Base-by-base conservation (phyloP, 495 filamentous ascomycete genomes). In the Neurospora sublineolata region DNA sequence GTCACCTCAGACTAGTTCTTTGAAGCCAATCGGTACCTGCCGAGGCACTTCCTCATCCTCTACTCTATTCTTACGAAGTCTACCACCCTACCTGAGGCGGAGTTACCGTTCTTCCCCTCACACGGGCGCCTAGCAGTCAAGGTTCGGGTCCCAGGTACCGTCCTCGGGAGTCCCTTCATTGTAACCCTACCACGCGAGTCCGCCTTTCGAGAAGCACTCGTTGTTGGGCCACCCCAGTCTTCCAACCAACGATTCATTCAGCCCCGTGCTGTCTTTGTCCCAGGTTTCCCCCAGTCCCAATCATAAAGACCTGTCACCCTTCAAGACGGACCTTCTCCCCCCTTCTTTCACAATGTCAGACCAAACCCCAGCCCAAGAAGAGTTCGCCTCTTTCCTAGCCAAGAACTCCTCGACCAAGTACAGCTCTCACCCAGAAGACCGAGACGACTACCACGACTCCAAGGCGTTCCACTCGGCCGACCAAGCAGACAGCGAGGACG, bases 301-400 rank as follows among this genome's bases (percentile, higher is more conserved):
- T 60, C 27, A 60, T 33, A 33, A 60, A 33, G 5, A 60, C 27
- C 27, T 60, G 14, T 60, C 76, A 67, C 73, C 68, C 69, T 37
- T 40, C 20, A 16, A 20, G 23, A 36, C 46, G 27, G 37, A 16
- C 68, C 67, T 64, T 69, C 71, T 71, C 72, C 72, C 74, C 64
- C 73, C 80, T 60, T 33, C 23, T 33, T 60, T 60, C 84, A 88
- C 38, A 70, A 92, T 92, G 89, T 81, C 73, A 58, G 80, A 84
- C 64, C 83, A 80, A 8, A 84, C 82, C 36, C 80, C 90, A 42
- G 93, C 93, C 58, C 92, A 96, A 83, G 90, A 94, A 82, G 94
- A 97, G 84, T 94, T 94, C 85, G 87, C 93, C 78, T 82, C 83
- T 70, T 85, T 97, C 74, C 83, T 94, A 70, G 83, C 84, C 76